phyloP scores from a whole-genome alignment of 495 filamentous ascomycete species.

The Penicillium coffeae region DNA sequence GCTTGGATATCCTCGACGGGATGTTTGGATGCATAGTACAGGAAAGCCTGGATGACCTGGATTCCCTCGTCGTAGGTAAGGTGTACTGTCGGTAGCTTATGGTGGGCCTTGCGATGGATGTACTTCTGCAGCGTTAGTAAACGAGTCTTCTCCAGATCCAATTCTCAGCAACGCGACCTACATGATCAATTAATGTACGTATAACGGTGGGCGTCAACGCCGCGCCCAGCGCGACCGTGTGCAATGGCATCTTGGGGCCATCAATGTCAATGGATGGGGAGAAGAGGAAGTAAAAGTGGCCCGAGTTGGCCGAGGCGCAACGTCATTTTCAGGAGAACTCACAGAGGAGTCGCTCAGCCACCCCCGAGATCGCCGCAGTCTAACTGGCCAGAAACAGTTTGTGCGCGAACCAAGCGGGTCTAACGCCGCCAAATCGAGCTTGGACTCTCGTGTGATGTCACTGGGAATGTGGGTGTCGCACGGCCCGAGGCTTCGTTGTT shows the following conservation, averaged over 20 bases:
- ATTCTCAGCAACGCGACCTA: no score
- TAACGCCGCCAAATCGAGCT: no score
- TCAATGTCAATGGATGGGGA: slow-evolving; percentile 2
- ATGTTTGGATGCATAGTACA: slow-evolving; percentile 75
- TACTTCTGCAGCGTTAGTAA: slow-evolving; percentile 53
- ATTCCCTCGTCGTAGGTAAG: slow-evolving; percentile 94
- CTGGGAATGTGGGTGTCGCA: no score
- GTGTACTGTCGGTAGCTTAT: slow-evolving; percentile 75
- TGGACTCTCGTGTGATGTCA: no score
- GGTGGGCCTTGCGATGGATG: slow-evolving; percentile 68
- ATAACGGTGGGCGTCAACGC: slow-evolving; percentile 77
- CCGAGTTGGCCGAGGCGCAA: neutral
- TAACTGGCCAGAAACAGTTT: neutral
- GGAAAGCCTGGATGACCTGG: slow-evolving; percentile 79
- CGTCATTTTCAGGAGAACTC: neutral
- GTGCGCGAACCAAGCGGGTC: no score
- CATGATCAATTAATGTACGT: slow-evolving; percentile 74
- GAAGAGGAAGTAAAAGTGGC: neutral
- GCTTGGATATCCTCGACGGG: slow-evolving; percentile 88
- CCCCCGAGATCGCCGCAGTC: neutral
- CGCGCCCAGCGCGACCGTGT: slow-evolving; percentile 66
- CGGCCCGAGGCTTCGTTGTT: no score
- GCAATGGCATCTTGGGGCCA: slow-evolving; percentile 54
- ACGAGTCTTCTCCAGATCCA: neutral
- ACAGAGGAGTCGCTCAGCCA: neutral